phyloP scores from a whole-genome alignment of 352 stramenopile species.

The Pythium scleroteichum region DNA sequence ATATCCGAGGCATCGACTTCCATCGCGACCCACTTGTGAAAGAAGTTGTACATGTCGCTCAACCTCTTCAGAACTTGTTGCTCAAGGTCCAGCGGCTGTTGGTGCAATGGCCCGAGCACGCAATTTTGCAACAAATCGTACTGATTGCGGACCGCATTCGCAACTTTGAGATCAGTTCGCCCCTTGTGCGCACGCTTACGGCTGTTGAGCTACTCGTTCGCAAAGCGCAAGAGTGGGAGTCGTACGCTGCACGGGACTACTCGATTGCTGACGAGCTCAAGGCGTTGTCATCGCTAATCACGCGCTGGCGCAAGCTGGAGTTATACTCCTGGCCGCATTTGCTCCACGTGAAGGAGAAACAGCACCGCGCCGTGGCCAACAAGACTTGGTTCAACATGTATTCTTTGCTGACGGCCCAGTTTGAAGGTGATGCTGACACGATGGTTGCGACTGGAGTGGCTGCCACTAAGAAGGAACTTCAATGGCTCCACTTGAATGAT shows the following conservation, averaged over 20 bases:
- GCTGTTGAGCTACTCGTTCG: constrained; percentile 95
- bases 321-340: constrained; percentile 97
- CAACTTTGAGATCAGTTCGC: constrained; percentile 86
- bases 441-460: constrained; percentile 1
- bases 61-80: constrained; percentile 89
- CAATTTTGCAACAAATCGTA: constrained; percentile 95
- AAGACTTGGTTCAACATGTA: constrained; percentile 91
- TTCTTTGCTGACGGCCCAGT: constrained; percentile 77
- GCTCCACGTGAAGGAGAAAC: constrained; percentile 88
- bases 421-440: constrained; percentile 44
- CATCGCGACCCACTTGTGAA: constrained; percentile 93
- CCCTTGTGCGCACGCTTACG: constrained; percentile 90
- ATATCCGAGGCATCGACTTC: constrained; percentile 90
- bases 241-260: constrained; percentile 92
- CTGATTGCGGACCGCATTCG: constrained; percentile 88
- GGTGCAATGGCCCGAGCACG: constrained; percentile 95
- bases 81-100: constrained; percentile 91
- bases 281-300: constrained; percentile 94
- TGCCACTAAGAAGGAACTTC: constrained; percentile 25
- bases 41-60: constrained; percentile 89
- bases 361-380: constrained; percentile 68
- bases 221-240: constrained; percentile 99
- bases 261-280: constrained; percentile 90
- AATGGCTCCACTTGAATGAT: constrained; percentile 70
- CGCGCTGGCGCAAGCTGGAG: constrained; percentile 97